A percentile compares a stretch with the other conserved stretches of the same genome.
Conservation (phyloP, 345 rosid species). For the Adansonia digitata region DNA sequence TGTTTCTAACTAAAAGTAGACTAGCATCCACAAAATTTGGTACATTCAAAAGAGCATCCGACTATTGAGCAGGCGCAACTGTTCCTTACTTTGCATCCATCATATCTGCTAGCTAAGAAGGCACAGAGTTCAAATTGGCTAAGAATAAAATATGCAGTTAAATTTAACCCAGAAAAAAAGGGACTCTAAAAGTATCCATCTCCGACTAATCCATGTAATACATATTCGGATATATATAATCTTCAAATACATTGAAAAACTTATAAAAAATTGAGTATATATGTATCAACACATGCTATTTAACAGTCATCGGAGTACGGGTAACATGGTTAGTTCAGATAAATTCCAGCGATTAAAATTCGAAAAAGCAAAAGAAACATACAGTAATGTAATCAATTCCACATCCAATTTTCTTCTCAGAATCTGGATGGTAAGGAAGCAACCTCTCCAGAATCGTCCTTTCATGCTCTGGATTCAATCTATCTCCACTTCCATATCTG, state of each 20-base stretch:
- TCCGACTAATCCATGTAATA: no score
- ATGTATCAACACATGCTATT: background rate
- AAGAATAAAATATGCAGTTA: background rate
- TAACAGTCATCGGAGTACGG: no score
- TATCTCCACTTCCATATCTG: slow-evolving; percentile 72
- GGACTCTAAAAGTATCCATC: no score
- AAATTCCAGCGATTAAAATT: background rate
- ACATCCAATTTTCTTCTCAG: slow-evolving; percentile 71
- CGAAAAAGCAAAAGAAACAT: slow-evolving; percentile 23
- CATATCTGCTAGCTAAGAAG: background rate
- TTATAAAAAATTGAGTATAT: background rate
- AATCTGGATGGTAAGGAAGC: slow-evolving; percentile 87
- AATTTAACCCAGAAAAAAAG: no score
- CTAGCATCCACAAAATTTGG: background rate
- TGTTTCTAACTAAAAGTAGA: background rate
- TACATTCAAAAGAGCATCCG: background rate
- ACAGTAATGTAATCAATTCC: slow-evolving; percentile 84
- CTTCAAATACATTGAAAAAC: background rate
- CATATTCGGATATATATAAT: background rate
- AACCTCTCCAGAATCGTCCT: slow-evolving; percentile 53
- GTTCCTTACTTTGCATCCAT: background rate
- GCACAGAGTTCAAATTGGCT: background rate
- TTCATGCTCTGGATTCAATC: slow-evolving; percentile 71
- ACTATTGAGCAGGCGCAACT: background rate
- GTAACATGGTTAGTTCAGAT: background rate